Percentiles rank a stretch among this genome's conserved stretches.
phyloP scores from a whole-genome alignment of 176 grass and related monocot species.

The Ensete glaucum region DNA sequence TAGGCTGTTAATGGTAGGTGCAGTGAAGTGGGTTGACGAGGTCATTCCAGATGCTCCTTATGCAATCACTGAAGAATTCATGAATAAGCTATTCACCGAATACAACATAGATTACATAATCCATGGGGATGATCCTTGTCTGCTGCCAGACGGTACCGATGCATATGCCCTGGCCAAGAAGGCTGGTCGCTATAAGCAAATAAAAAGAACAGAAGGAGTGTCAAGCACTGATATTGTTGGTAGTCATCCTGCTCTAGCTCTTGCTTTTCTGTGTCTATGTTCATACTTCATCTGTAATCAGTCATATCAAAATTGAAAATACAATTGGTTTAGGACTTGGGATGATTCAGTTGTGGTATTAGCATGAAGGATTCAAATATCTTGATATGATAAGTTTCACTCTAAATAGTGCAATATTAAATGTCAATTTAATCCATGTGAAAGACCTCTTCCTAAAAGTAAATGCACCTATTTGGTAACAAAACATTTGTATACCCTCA shows the following conservation, averaged over 20 bases:
- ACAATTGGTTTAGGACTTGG: neutral
- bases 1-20: slow-evolving; percentile 84
- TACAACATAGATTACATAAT: slow-evolving; percentile 96
- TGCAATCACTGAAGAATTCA: slow-evolving; percentile 88
- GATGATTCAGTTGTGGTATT: neutral
- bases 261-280: neutral
- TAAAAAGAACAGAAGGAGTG: slow-evolving; percentile 90
- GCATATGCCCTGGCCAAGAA: slow-evolving; percentile 92
- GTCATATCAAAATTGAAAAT: neutral
- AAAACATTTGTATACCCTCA: neutral
- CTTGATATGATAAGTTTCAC: no score
- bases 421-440: no score
- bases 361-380: neutral
- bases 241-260: slow-evolving; percentile 23
- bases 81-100: slow-evolving; percentile 73
- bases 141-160: slow-evolving; percentile 84
- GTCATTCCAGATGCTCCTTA: slow-evolving; percentile 86
- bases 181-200: slow-evolving; percentile 96
- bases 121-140: slow-evolving; percentile 95
- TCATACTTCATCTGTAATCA: neutral
- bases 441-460: neutral
- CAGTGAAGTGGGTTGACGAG: slow-evolving; percentile 90
- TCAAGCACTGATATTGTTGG: slow-evolving; percentile 90
- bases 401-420: no score
- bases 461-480: neutral